These are phyloP conservation scores for Phanerochaete sordida DNA, from an alignment of 768 basidiomycete species.

Conservation along the genomic window DNA sequence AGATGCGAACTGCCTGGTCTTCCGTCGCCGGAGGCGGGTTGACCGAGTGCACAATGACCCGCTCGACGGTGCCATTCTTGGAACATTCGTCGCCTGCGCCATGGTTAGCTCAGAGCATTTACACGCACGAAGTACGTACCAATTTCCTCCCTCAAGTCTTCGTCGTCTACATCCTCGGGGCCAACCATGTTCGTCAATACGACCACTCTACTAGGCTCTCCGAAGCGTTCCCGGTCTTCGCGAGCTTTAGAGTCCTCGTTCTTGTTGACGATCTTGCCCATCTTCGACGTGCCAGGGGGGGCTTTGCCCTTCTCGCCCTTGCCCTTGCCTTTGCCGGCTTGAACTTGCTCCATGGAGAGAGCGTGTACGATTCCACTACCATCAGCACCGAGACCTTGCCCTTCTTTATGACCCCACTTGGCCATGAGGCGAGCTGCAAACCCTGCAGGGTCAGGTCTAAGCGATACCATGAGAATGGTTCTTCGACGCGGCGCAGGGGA, in stretches of 20 bases:
- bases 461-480: not conserved
- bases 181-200: constrained; percentile 90
- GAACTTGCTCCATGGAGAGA: constrained; percentile 71
- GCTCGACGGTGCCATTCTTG: constrained; percentile 89
- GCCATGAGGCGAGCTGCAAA: constrained; percentile 91
- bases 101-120: not conserved
- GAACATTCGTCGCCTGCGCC: constrained; percentile 80
- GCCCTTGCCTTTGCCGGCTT: constrained; percentile 37
- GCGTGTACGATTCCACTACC: constrained; percentile 88
- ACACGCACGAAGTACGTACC: constrained; percentile 43
- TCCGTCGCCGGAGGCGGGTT: constrained; percentile 60
- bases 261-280: constrained; percentile 88
- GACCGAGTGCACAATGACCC: constrained; percentile 79
- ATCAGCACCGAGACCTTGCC: constrained; percentile 85
- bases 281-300: constrained; percentile 55
- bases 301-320: constrained; percentile 35
- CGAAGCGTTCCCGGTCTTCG: constrained; percentile 79
- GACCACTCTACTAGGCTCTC: constrained; percentile 87
- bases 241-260: constrained; percentile 78
- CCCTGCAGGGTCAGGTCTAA: constrained; percentile 58
- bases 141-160: constrained; percentile 82
- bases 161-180: constrained; percentile 79
- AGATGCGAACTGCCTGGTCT: constrained; percentile 88
- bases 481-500: not conserved
- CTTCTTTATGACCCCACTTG: constrained; percentile 95